Conservation (phyloP, 192 early-diverging fungal genomes). For the Oehlia diaphana region DNA sequence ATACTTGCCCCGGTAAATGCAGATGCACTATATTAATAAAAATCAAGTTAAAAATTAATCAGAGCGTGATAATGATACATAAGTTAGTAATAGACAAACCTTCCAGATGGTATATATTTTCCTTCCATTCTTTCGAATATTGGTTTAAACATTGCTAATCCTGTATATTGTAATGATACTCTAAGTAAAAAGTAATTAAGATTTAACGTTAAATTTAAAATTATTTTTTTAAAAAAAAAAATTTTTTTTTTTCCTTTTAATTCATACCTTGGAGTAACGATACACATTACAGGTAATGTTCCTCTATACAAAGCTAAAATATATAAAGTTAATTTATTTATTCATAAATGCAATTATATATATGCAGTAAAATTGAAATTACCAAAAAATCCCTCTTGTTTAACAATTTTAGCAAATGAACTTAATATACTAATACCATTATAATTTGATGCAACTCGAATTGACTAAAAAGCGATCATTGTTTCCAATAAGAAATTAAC, state of each 20-base stretch:
- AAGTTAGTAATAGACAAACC: background rate
- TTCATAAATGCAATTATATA: background rate
- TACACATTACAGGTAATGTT: slow-evolving; percentile 43
- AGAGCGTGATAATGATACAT: no score
- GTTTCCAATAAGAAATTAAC: background rate
- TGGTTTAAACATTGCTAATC: slow-evolving; percentile 45
- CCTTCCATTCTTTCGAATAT: slow-evolving; percentile 47
- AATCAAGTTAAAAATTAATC: background rate
- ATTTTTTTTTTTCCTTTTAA: background rate
- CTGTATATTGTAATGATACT: slow-evolving; percentile 45
- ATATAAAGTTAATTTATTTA: background rate
- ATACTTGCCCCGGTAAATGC: slow-evolving; percentile 40
- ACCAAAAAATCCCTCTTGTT: slow-evolving; percentile 42
- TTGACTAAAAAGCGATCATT: slow-evolving; percentile 30
- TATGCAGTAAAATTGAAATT: background rate
- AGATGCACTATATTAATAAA: slow-evolving; percentile 28
- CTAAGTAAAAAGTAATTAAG: background rate
- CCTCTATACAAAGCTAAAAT: slow-evolving; percentile 41
- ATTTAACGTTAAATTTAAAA: no score
- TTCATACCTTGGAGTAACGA: slow-evolving; percentile 38
- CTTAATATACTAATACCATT: slow-evolving; percentile 31
- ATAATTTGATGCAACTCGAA: slow-evolving; percentile 38
- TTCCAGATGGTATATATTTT: slow-evolving; percentile 36
- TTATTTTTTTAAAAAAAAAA: no score
- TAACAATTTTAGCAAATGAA: slow-evolving; percentile 36